Evolutionary conservation across 495 filamentous ascomycete species (phyloP), one percentile per base, ranked within the genome.

Genomic region (Trichoderma parareesei): DNA sequence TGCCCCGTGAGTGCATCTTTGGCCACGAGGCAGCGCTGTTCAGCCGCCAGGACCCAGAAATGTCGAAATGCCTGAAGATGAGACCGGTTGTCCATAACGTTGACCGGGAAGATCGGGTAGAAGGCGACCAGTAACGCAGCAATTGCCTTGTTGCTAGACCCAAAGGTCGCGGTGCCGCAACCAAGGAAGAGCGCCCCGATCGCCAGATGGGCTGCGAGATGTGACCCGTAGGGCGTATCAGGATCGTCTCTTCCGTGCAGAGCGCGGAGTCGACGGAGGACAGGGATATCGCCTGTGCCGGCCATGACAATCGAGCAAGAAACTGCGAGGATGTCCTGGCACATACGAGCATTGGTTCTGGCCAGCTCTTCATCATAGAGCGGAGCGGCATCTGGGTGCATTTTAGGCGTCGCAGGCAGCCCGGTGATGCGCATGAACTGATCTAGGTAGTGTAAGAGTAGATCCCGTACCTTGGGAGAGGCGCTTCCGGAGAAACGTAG

Each of bases 11-110:
- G 88, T 8, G 93, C 83, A 67, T 98, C 93, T 57, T 91, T 88
- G 8, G 88, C 82, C 4, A 99, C 82, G 5, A 98, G 81, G 71
- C 94, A 98, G 61, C 94, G 86, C 0, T 90, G 85, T 66, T 98
- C 94, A 7, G 91, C 88, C 6, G 95, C 94, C 10, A 99, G 82
- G 14, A 96, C 92, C 94, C 94, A 99, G 71, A 99, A 87, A 74
- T 99, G 94, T 2, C 95, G 88, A 81, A 98, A 96, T 7, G 94
- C 94, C 81, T 99, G 94, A 4, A 98, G 82, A 67, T 99, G 94
- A 37, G 90, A 91, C 71, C 88, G 90, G 71, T 97, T 97, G 77
- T 98, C 94, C 61, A 94, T 87, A 4, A 97, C 89, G 4, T 86
- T 87, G 38, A 85, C 86, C 2, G 94, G 94, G 73, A 93, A 98